Conservation (phyloP, 78 protist species). For the Dictyostelium capitatum region DNA sequence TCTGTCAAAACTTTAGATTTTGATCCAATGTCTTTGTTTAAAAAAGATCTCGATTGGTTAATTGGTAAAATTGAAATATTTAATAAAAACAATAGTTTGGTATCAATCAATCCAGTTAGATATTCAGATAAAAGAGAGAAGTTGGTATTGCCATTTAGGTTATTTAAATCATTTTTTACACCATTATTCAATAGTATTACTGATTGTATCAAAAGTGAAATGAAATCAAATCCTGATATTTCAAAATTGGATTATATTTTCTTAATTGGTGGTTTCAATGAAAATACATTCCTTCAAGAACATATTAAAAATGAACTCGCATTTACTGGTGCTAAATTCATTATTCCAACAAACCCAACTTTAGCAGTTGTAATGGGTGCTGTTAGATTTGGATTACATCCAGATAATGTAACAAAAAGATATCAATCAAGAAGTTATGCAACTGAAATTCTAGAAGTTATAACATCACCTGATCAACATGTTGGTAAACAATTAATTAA, state of each 20-base stretch:
- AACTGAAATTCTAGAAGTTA: neutral
- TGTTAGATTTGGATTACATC: neutral
- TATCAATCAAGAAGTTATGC: neutral
- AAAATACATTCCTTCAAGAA: neutral
- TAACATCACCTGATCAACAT: neutral
- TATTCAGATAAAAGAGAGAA: too few relatives aligned
- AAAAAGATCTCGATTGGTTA: too few relatives aligned
- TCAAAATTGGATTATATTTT: neutral
- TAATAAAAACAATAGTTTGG: too few relatives aligned
- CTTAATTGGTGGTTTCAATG: constrained; percentile 14
- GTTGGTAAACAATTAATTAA: neutral
- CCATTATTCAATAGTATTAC: neutral
- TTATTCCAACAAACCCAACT: neutral
- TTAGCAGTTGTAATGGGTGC: neutral
- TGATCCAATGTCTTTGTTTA: too few relatives aligned
- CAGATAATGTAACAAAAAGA: neutral
- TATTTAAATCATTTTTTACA: neutral
- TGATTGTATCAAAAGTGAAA: neutral
- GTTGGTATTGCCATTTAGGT: too few relatives aligned
- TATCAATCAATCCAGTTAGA: too few relatives aligned
- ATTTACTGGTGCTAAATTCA: neutral
- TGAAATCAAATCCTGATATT: neutral
- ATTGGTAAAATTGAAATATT: too few relatives aligned
- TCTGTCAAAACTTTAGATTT: too few relatives aligned
- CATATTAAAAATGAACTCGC: neutral